These are phyloP conservation scores for Babesia bigemina DNA, from an alignment of 169 alveolate genomes.

Conservation along the genomic window DNA sequence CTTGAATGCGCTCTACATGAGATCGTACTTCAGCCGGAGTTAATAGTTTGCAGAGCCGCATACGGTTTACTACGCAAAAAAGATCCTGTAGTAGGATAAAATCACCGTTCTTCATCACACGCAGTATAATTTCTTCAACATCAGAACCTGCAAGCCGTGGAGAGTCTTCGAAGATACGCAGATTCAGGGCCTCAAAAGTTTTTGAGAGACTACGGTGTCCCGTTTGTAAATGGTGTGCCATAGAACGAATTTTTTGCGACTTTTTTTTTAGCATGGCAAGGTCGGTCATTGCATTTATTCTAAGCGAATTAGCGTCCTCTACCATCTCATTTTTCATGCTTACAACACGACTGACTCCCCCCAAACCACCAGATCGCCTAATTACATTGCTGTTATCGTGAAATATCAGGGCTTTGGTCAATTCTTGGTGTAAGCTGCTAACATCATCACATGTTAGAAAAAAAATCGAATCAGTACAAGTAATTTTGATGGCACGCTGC, in stretches of 20 bases:
- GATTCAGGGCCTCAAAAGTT: conserved; percentile 13
- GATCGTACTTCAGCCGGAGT: conserved; percentile 38
- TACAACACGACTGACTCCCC: conserved; percentile 47
- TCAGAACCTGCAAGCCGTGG: not conserved
- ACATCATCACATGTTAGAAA: conserved; percentile 32
- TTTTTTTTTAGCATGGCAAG: conserved; percentile 26
- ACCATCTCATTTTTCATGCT: conserved; percentile 33
- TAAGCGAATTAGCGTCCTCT: conserved; percentile 17
- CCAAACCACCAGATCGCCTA: conserved; percentile 13
- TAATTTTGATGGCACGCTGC: conserved; percentile 21
- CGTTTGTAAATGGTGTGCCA: conserved; percentile 7
- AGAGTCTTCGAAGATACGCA: not conserved
- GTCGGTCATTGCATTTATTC: conserved; percentile 32
- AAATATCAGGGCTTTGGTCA: conserved; percentile 17
- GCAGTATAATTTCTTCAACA: conserved; percentile 4
- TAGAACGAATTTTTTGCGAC: conserved; percentile 16
- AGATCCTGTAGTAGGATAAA: conserved; percentile 51
- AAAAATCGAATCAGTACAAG: conserved; percentile 17
- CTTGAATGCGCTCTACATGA: conserved; percentile 28
- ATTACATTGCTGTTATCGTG: conserved; percentile 21
- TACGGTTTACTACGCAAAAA: conserved; percentile 50
- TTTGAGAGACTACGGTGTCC: conserved; percentile 14
- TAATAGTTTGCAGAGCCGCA: conserved; percentile 23
- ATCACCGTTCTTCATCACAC: conserved; percentile 22
- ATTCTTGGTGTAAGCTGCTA: conserved; percentile 14